phyloP scores from a whole-genome alignment of 2,329 filamentous ascomycete species.

The Talaromyces piceae region DNA sequence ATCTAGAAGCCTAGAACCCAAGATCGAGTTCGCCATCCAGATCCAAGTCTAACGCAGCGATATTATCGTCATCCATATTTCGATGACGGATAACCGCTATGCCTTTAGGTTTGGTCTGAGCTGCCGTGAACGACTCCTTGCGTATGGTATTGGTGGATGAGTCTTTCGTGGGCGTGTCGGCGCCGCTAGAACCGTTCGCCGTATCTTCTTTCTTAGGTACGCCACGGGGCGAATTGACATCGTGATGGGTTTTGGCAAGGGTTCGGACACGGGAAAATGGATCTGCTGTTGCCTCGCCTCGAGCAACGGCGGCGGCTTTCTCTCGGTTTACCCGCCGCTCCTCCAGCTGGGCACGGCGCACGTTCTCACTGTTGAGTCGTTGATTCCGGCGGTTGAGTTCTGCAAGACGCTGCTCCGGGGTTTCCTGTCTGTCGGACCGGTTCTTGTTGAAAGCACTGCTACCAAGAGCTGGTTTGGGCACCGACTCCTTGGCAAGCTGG shows the following conservation, averaged over 20 bases:
- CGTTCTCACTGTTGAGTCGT: slow-evolving; percentile 73
- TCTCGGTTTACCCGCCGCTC: slow-evolving; percentile 61
- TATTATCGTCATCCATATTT: slow-evolving; percentile 85
- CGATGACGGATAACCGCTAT: slow-evolving; percentile 65
- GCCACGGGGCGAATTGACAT: slow-evolving; percentile 45
- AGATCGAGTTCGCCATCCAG: slow-evolving; percentile 65
- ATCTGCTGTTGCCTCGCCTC: slow-evolving; percentile 53
- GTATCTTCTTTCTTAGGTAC: slow-evolving; percentile 35
- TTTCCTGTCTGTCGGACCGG: slow-evolving; percentile 47
- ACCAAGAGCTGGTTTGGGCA: slow-evolving; percentile 65
- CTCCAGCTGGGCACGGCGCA: slow-evolving; percentile 82
- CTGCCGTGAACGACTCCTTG: slow-evolving; percentile 28
- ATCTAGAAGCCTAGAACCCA: not conserved
- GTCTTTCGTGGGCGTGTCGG: slow-evolving; percentile 41
- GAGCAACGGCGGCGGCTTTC: slow-evolving; percentile 53
- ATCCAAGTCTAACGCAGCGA: slow-evolving; percentile 79
- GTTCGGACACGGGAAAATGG: slow-evolving; percentile 57
- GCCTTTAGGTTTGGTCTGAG: slow-evolving; percentile 32
- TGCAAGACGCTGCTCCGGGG: slow-evolving; percentile 70
- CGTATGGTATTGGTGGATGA: slow-evolving; percentile 42
- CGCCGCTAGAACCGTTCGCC: slow-evolving; percentile 41
- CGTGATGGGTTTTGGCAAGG: slow-evolving; percentile 60
- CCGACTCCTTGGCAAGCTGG: slow-evolving; percentile 39
- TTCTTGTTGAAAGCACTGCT: slow-evolving; percentile 58
- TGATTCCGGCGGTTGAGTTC: slow-evolving; percentile 80